Percentiles rank a stretch among this genome's conserved stretches.
Evolutionary conservation across 805 yeast species (phyloP).

Genomic region (Torulaspora delbrueckii): DNA sequence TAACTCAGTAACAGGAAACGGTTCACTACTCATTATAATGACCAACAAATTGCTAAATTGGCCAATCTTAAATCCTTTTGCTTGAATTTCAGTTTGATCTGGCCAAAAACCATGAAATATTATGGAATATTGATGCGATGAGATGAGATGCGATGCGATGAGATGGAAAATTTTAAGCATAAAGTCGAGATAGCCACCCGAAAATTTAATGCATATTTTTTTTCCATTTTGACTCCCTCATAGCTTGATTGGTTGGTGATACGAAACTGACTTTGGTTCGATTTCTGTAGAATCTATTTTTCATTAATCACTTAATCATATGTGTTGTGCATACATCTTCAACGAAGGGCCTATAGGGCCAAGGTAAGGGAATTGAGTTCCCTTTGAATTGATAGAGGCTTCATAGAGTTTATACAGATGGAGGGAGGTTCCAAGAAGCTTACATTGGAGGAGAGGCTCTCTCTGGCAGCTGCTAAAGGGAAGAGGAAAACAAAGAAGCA

Average conservation of each 20-base stretch:
- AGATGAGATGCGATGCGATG: constrained; percentile 13
- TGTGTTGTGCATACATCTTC: background rate
- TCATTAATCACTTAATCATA: background rate
- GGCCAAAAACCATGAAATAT: background rate
- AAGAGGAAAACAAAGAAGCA: constrained; percentile 29
- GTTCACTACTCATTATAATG: constrained; percentile 8
- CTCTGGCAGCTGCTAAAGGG: constrained; percentile 62
- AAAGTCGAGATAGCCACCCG: background rate
- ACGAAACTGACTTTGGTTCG: background rate
- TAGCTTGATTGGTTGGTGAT: background rate
- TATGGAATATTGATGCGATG: constrained; percentile 6
- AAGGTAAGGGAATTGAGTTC: background rate
- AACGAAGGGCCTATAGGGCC: background rate
- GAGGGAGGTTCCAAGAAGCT: constrained; percentile 44
- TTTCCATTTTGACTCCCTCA: background rate
- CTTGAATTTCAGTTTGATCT: background rate
- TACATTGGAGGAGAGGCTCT: constrained; percentile 80
- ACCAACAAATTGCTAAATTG: background rate
- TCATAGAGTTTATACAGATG: background rate
- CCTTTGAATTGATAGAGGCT: background rate
- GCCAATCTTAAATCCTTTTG: background rate
- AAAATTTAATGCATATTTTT: background rate
- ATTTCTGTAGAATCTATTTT: background rate
- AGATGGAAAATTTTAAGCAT: constrained; percentile 3
- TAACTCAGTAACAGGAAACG: constrained; percentile 24